Evolutionary conservation across 208 protist genomes (phyloP).

Genomic region (Crithidia expoeki): DNA sequence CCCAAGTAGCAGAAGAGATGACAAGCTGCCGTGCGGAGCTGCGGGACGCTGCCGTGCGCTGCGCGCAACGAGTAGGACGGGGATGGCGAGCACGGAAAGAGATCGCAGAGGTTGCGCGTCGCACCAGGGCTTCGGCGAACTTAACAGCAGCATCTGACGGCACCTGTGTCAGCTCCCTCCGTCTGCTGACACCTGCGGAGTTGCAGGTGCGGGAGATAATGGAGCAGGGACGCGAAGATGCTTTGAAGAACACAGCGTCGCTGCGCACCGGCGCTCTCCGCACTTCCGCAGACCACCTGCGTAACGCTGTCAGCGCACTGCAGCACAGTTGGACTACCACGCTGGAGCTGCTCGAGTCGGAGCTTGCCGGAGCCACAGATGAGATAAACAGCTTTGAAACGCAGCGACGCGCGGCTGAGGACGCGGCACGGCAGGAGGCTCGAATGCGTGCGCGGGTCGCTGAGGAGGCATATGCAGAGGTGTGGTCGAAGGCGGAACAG

Average conservation of each 20-base stretch:
- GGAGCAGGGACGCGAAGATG: conserved; percentile 14
- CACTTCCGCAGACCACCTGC: conserved; percentile 1
- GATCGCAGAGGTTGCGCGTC: neutral
- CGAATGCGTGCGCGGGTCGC: neutral
- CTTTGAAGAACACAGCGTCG: neutral
- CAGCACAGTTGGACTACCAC: conserved; percentile 20
- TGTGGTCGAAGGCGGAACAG: conserved; percentile 1
- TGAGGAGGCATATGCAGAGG: conserved; percentile 19
- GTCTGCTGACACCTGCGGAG: neutral
- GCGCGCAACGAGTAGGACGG: conserved; percentile 12
- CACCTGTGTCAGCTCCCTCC: neutral
- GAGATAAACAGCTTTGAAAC: conserved; percentile 27
- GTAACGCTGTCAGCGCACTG: conserved; percentile 4
- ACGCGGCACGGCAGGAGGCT: conserved; percentile 17
- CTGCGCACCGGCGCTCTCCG: neutral
- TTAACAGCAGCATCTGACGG: neutral
- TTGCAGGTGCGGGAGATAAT: conserved; percentile 2
- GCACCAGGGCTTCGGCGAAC: neutral
- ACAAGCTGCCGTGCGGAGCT: conserved; percentile 1
- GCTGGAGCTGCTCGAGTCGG: conserved; percentile 28
- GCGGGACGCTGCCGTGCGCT: neutral
- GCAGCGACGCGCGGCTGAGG: conserved; percentile 24
- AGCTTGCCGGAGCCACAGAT: conserved; percentile 14
- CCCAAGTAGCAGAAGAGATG: neutral
- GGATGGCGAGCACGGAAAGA: conserved; percentile 5